These are phyloP conservation scores for Petunia secreta DNA, from an alignment of 257 asterid species.

Conservation along the genomic window DNA sequence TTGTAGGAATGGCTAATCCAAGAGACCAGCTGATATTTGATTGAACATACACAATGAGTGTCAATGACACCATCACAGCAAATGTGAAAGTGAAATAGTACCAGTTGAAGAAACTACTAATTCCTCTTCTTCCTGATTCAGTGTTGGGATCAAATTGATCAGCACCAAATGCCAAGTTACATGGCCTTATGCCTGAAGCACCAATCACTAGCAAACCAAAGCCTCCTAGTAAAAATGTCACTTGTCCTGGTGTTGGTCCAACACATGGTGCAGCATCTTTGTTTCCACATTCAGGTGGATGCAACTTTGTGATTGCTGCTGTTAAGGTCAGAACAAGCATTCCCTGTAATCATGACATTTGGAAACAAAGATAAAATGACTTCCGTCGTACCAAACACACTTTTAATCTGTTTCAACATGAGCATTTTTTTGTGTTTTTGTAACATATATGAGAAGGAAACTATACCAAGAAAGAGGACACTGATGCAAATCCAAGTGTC, in stretches of 20 bases:
- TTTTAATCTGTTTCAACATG: not conserved
- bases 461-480: constrained; percentile 39
- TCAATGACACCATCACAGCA: constrained; percentile 40
- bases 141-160: constrained; percentile 47
- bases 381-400: not conserved
- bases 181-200: constrained; percentile 47
- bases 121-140: constrained; percentile 41
- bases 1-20: constrained; percentile 43
- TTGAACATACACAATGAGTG: constrained; percentile 46
- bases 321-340: constrained; percentile 44
- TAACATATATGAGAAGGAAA: constrained; percentile 1
- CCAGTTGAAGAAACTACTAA: constrained; percentile 47
- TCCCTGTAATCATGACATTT: constrained; percentile 31
- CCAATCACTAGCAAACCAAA: constrained; percentile 38
- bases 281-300: constrained; percentile 38
- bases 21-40: constrained; percentile 40
- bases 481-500: constrained; percentile 36
- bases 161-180: constrained; percentile 48
- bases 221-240: constrained; percentile 29
- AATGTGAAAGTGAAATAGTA: constrained; percentile 42
- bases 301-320: constrained; percentile 35
- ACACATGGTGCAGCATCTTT: constrained; percentile 22
- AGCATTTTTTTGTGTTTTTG: not conserved
- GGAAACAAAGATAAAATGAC: not conserved
- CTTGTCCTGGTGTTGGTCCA: constrained; percentile 36